Percentiles rank a stretch among this genome's conserved stretches.
Evolutionary conservation across 2,329 filamentous ascomycete species (phyloP).

Genomic region (Pseudogymnoascus sp.): DNA sequence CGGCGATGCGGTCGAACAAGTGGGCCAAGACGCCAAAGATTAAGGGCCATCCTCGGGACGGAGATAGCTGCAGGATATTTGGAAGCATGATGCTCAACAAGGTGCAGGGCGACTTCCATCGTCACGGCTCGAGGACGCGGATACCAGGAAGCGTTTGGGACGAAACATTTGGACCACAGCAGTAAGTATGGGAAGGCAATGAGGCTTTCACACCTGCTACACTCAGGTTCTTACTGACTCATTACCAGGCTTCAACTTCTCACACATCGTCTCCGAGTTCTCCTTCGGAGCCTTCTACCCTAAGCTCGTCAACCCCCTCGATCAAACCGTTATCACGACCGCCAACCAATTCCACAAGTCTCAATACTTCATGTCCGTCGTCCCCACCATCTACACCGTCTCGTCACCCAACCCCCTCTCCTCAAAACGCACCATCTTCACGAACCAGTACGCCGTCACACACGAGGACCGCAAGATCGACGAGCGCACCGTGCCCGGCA

Average conservation of each 20-base stretch:
- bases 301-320: slow-evolving; percentile 85
- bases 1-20: slow-evolving; percentile 57
- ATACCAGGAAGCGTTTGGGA: slow-evolving; percentile 69
- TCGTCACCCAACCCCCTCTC: slow-evolving; percentile 31
- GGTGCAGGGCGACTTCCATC: slow-evolving; percentile 96
- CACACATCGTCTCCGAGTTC: slow-evolving; percentile 90
- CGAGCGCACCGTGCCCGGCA: slow-evolving; percentile 71
- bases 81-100: slow-evolving; percentile 90
- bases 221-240: slow-evolving; percentile 20
- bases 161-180: slow-evolving; percentile 68
- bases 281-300: slow-evolving; percentile 98
- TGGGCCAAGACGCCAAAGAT: slow-evolving; percentile 71
- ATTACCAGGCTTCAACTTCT: slow-evolving; percentile 85
- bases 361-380: slow-evolving; percentile 94
- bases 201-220: neutral
- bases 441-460: slow-evolving; percentile 97
- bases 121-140: slow-evolving; percentile 93
- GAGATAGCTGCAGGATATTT: slow-evolving; percentile 81
- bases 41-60: slow-evolving; percentile 23
- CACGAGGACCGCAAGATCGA: slow-evolving; percentile 69
- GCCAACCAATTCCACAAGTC: slow-evolving; percentile 81
- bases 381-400: slow-evolving; percentile 86
- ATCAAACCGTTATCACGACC: slow-evolving; percentile 79
- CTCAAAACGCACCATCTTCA: slow-evolving; percentile 61
- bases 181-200: slow-evolving; percentile 45